Percentiles rank a stretch among this genome's conserved stretches.
Evolutionary conservation across 1,284 basidiomycete genomes (phyloP).

Genomic region (Leucoagaricus sp.): DNA sequence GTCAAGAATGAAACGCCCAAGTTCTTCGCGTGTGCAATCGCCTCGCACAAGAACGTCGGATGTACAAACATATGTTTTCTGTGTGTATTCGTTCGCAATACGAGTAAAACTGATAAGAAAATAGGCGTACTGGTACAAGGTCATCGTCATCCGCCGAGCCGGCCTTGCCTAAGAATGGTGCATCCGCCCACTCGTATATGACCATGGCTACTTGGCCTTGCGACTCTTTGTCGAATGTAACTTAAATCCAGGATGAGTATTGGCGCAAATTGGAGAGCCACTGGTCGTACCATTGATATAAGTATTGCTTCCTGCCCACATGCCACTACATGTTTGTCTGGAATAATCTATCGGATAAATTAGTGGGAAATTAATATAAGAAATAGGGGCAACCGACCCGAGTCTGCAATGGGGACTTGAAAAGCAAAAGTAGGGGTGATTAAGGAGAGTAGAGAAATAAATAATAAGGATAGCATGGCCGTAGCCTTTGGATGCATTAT

Average conservation of each 20-base stretch:
- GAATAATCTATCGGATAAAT: constrained; percentile 55
- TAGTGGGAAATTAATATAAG: constrained; percentile 16
- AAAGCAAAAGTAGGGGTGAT: constrained; percentile 44
- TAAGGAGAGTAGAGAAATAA: constrained; percentile 36
- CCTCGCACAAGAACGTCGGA: constrained; percentile 68
- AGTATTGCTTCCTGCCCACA: constrained; percentile 83
- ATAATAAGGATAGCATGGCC: constrained; percentile 33
- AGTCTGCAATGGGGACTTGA: constrained; percentile 67
- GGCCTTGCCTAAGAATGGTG: constrained; percentile 78
- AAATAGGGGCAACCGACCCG: constrained; percentile 31
- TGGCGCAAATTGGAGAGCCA: constrained; percentile 6
- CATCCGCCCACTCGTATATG: constrained; percentile 94
- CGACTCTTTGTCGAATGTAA: constrained; percentile 80
- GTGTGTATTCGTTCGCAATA: constrained; percentile 29
- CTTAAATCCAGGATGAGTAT: constrained; percentile 40
- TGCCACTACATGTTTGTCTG: constrained; percentile 92
- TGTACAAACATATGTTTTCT: constrained; percentile 95
- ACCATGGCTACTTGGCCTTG: constrained; percentile 92
- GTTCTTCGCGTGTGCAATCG: constrained; percentile 66
- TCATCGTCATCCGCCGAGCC: constrained; percentile 49
- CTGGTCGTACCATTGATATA: constrained; percentile 76
- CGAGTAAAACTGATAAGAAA: not conserved
- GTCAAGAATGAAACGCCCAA: constrained; percentile 86
- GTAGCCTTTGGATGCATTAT: constrained; percentile 20
- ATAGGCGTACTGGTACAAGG: constrained; percentile 62